These are phyloP conservation scores for Plantago major DNA, from an alignment of 257 asterid species.

Conservation along the genomic window DNA sequence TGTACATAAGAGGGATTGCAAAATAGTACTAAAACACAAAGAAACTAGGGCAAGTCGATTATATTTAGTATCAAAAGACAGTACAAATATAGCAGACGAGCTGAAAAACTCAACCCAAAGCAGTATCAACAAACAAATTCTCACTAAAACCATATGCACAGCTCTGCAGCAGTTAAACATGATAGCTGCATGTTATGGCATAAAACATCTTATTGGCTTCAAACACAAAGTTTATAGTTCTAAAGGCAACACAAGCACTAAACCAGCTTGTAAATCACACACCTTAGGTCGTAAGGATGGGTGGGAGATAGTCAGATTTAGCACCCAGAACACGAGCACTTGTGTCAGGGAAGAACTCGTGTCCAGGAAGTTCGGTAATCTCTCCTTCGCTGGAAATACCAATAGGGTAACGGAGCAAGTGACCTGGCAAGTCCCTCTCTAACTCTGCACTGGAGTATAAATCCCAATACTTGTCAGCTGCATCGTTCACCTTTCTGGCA, in stretches of 20 bases:
- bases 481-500: constrained; percentile 49
- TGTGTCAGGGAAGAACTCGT: constrained; percentile 89
- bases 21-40: not conserved
- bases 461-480: constrained; percentile 83
- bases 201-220: constrained; percentile 14
- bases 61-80: not conserved
- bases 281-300: constrained; percentile 77
- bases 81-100: not conserved
- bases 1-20: not conserved
- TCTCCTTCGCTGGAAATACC: constrained; percentile 65
- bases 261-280: not conserved
- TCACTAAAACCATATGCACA: constrained; percentile 15
- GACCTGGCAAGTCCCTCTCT: constrained; percentile 82
- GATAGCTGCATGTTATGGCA: constrained; percentile 12
- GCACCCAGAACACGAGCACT: constrained; percentile 79
- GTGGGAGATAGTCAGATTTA: constrained; percentile 80
- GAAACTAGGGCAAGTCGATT: not conserved
- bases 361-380: constrained; percentile 70
- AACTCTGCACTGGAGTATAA: constrained; percentile 63
- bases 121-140: constrained; percentile 4
- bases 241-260: not conserved
- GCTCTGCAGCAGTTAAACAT: constrained; percentile 17
- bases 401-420: constrained; percentile 86
- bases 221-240: constrained; percentile 5
- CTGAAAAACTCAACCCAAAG: constrained; percentile 15